These are phyloP conservation scores for Zizania palustris DNA, from an alignment of 202 grass and related monocot genomes.

Conservation along the genomic window DNA sequence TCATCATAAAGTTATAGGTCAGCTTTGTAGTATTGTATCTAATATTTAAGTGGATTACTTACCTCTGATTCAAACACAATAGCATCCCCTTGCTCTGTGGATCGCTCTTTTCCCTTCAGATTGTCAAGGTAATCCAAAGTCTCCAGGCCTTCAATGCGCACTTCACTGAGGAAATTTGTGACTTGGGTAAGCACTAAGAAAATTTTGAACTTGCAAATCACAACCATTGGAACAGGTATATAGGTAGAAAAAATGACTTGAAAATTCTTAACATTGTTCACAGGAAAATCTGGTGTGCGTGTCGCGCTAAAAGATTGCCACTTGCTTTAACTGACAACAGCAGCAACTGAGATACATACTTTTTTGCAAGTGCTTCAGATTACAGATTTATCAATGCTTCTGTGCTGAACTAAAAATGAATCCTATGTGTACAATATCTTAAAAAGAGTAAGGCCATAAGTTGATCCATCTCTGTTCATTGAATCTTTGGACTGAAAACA, in stretches of 20 bases:
- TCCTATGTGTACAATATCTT: conserved; percentile 4
- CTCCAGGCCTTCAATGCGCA: conserved; percentile 77
- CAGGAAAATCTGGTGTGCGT: not conserved
- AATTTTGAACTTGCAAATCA: not conserved
- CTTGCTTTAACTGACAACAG: conserved; percentile 7
- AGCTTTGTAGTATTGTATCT: conserved; percentile 15
- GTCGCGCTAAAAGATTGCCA: not conserved
- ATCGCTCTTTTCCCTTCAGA: conserved; percentile 55
- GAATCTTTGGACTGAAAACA: not conserved
- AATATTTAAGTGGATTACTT: conserved; percentile 37
- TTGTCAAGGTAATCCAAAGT: conserved; percentile 76
- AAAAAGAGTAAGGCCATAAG: not conserved
- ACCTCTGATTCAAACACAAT: conserved; percentile 85
- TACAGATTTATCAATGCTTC: not conserved
- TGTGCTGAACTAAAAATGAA: not conserved
- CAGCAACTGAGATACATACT: not conserved
- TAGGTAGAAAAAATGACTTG: not conserved
- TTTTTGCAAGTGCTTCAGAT: not conserved
- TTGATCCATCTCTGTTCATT: not conserved
- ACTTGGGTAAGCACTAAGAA: conserved; percentile 30
- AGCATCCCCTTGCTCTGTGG: conserved; percentile 82
- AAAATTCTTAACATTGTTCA: conserved; percentile 26
- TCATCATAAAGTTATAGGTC: conserved; percentile 37
- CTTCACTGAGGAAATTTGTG: conserved; percentile 59
- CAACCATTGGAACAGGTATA: conserved; percentile 10